Base-by-base conservation (phyloP, 1,139 yeast genomes). In the Magnusiomyces paraingens region DNA sequence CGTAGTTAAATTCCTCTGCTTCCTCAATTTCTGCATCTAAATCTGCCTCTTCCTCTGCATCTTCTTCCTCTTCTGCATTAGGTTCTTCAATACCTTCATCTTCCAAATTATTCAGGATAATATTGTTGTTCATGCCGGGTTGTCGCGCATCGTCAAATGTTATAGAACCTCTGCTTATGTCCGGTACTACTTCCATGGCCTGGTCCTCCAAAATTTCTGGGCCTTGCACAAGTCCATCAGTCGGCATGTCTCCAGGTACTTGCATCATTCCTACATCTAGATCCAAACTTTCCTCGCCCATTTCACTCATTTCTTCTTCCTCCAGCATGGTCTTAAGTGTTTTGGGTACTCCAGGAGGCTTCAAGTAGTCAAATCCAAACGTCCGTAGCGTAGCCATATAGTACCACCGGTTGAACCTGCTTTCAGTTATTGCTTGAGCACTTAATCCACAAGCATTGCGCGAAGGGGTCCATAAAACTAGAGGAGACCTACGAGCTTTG, bases 271-370 rank as follows among this genome's bases (percentile, higher is more conserved):
- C 50, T 38, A 21, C 22, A 42, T 42, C 46, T 21, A 42, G 11
- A 18, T 48, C 50, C 36, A 48, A 18, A 48, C 50, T 48, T 22
- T 18, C 50, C 12, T 48, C 50, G 2, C 45, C 50, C 45, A 41
- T 32, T 3, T 48, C 50, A 40, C 41, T 48, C 38, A 22, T 22
- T 17, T 48, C 50, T 29, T 56, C 57, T 40, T 52, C 61, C 47
- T 61, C 64, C 15, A 58, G 43, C 55, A 59, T 50, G 12, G 59
- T 58, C 36, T 59, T 61, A 57, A 58, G 57, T 3, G 64, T 61
- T 46, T 55, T 60, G 42, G 49, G 32, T 20, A 60, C 52, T 41
- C 64, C 66, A 11, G 61, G 61, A 0, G 65, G 66, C 22, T 42
- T 52, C 43, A 57, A 50, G 56, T 62, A 64, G 5, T 54, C 52